A percentile compares a stretch with the other conserved stretches of the same genome.
Conservation (phyloP, 306 rosid genomes). For the Lotus japonicus region DNA sequence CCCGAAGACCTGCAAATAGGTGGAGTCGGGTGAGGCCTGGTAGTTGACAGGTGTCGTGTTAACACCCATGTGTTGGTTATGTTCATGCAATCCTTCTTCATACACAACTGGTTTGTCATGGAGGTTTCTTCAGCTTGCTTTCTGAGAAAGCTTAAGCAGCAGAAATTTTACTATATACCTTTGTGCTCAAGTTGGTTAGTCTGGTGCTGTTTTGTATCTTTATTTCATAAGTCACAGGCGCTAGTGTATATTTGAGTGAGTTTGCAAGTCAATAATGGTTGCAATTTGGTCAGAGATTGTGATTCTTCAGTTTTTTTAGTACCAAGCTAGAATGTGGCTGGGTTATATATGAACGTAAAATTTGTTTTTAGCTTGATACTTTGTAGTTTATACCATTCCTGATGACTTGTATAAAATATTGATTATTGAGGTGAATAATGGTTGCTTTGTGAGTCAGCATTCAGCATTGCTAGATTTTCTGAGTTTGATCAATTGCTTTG, state of each 20-base stretch:
- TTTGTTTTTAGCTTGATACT: slow-evolving; percentile 14
- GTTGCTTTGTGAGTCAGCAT: slow-evolving; percentile 15
- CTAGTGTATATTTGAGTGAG: slow-evolving; percentile 23
- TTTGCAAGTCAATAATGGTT: slow-evolving; percentile 11
- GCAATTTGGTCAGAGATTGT: slow-evolving; percentile 15
- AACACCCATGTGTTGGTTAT: background rate
- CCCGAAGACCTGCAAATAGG: slow-evolving; percentile 39
- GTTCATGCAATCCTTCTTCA: slow-evolving; percentile 5
- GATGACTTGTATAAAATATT: background rate
- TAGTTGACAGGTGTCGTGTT: slow-evolving; percentile 19
- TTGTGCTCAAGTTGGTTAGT: slow-evolving; percentile 3
- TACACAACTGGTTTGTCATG: slow-evolving; percentile 13
- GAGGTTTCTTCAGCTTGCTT: slow-evolving; percentile 11
- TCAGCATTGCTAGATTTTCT: background rate
- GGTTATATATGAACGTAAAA: background rate
- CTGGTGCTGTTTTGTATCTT: slow-evolving; percentile 11
- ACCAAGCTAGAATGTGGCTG: slow-evolving; percentile 19
- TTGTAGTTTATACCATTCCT: background rate
- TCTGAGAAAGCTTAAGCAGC: slow-evolving; percentile 8
- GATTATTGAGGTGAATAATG: slow-evolving; percentile 18
- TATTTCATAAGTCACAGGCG: background rate
- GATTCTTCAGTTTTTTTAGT: slow-evolving; percentile 13
- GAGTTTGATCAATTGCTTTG: background rate
- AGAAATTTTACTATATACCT: background rate
- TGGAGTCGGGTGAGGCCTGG: slow-evolving; percentile 31